phyloP scores from a whole-genome alignment of 2,329 filamentous ascomycete species.

The Boeremia exigua region DNA sequence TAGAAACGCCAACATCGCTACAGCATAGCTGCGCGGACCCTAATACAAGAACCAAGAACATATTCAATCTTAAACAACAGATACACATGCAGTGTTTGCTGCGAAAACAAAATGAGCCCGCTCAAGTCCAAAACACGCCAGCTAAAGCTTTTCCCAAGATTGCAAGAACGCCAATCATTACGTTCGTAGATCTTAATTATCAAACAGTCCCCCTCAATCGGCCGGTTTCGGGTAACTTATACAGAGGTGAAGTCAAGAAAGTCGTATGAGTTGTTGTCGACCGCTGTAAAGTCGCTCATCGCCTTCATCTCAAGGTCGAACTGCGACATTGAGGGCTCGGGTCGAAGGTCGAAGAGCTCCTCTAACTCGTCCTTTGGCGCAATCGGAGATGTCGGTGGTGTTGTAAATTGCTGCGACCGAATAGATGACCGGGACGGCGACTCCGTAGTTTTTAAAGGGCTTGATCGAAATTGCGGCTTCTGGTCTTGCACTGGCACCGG shows the following conservation, averaged over 20 bases:
- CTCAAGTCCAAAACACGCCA: conserved; percentile 13
- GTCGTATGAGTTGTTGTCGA: conserved; percentile 40
- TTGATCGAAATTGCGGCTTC: conserved; percentile 28
- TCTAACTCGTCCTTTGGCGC: conserved; percentile 43
- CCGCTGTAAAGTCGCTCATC: conserved; percentile 42
- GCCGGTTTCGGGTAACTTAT: conserved; percentile 13
- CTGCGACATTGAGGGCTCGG: conserved; percentile 43
- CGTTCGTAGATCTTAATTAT: conserved; percentile 37
- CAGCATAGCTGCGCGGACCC: conserved; percentile 14
- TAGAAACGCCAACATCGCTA: conserved; percentile 14
- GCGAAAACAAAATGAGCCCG: conserved; percentile 16
- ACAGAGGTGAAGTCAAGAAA: conserved; percentile 45
- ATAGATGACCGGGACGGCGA: conserved; percentile 44
- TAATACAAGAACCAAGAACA: conserved; percentile 11
- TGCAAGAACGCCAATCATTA: conserved; percentile 33
- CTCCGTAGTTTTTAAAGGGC: conserved; percentile 36
- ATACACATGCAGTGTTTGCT: conserved; percentile 13
- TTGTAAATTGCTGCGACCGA: conserved; percentile 47
- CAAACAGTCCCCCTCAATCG: conserved; percentile 33
- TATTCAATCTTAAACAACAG: conserved; percentile 14
- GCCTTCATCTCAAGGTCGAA: conserved; percentile 50
- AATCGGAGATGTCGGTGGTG: conserved; percentile 46
- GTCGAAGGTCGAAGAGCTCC: conserved; percentile 41
- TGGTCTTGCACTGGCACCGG: conserved; percentile 18
- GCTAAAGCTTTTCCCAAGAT: conserved; percentile 7